Base-by-base conservation (phyloP, 2,329 filamentous ascomycete genomes). In the Cercospora nicotianae region DNA sequence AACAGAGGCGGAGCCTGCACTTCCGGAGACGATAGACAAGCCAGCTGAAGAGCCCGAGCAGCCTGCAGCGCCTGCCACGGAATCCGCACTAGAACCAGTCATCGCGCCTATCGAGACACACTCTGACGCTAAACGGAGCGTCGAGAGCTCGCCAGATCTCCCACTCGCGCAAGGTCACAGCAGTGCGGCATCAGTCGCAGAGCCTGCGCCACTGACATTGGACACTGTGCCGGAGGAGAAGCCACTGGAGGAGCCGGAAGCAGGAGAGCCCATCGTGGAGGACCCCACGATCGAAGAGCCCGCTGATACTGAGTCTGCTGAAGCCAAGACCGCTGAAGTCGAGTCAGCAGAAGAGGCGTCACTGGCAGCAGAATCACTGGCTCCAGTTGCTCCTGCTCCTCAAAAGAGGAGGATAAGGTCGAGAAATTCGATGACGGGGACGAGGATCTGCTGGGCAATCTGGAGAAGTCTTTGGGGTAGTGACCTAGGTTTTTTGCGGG, bases 101-200 rank as follows among this genome's bases (percentile, higher is more conserved):
- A 26, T 9, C 28, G 31, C 5, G 7, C 48, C 48, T 8, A 13
- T 53, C 23, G 55, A 58, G 12, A 31, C 13, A 16, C 55, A 10
- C 5, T 7, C 36, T 28, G 39, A 62, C 18, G 57, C 10, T 33
- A 18, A 71, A 48, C 69, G 70, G 30, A 79, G 81, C 58, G 71
- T 74, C 1, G 80, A 80, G 1, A 82, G 79, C 69, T 82, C 81
- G 3, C 80, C 81, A 18, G 81, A 83, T 20, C 69, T 81, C 30
- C 81, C 81, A n/a, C 71, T 83, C 1, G 77, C 76, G 7, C 77
- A 77, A 3, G 74, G 75, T n/a, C 79, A 81, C 63, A 81, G 79
- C 72, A 75, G 78, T 36, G 78, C 79, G 60, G 77, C 75, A 26
- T 82, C 80, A 2, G 31, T 71, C 9, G 65, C 63, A 3, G 69